A percentile compares a stretch with the other conserved stretches of the same genome.
phyloP scores from a whole-genome alignment of 2,329 filamentous ascomycete genomes.

The Neopestalotiopsis sp. region DNA sequence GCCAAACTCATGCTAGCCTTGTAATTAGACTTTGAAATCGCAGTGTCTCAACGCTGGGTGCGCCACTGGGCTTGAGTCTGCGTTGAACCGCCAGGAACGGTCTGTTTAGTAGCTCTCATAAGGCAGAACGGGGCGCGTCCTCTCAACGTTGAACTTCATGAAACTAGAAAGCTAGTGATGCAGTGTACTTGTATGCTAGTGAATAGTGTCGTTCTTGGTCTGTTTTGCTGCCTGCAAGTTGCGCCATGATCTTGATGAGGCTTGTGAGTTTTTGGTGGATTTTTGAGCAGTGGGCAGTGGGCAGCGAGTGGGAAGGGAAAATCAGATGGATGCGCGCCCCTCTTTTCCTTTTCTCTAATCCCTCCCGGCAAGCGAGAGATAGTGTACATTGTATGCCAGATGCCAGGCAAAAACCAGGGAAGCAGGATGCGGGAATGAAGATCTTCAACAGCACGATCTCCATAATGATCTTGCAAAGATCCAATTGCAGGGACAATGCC shows the following conservation, averaged over 20 bases:
- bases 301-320: background rate
- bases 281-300: too few relatives aligned
- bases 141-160: background rate
- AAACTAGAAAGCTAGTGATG: too few relatives aligned
- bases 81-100: constrained; percentile 4
- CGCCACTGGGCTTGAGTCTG: background rate
- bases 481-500: background rate
- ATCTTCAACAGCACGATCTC: constrained; percentile 15
- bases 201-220: too few relatives aligned
- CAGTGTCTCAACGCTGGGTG: background rate
- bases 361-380: background rate
- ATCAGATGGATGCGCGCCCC: background rate
- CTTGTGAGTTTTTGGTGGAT: too few relatives aligned
- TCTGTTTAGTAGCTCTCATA: background rate
- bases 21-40: constrained; percentile 5
- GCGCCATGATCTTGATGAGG: too few relatives aligned
- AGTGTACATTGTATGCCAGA: background rate
- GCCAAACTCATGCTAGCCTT: background rate
- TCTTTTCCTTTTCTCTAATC: background rate
- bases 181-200: too few relatives aligned
- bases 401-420: background rate
- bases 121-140: background rate
- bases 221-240: too few relatives aligned
- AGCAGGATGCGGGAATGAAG: constrained; percentile 12
- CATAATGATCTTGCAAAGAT: background rate